Evolutionary conservation across 306 rosid species (phyloP).

Genomic region (Corylus heterophylla): DNA sequence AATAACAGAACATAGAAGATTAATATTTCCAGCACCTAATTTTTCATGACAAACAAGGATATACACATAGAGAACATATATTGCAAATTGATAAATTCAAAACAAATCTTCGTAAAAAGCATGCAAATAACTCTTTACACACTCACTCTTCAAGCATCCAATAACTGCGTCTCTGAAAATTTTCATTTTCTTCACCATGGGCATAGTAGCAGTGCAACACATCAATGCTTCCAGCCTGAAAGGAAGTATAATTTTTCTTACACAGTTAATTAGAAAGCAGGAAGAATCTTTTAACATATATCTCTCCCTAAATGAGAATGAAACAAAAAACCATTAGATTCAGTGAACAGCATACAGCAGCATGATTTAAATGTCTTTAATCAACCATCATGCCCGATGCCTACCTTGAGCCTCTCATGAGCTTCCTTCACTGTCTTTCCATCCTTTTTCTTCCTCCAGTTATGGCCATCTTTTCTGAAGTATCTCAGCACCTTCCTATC

Average conservation of each 20-base stretch:
- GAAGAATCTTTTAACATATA: slow-evolving; percentile 15
- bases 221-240: slow-evolving; percentile 78
- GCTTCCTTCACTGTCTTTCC: slow-evolving; percentile 93
- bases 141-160: slow-evolving; percentile 97
- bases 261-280: slow-evolving; percentile 1
- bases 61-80: background rate
- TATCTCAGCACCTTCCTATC: slow-evolving; percentile 89
- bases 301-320: slow-evolving; percentile 21
- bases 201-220: slow-evolving; percentile 91
- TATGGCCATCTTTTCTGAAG: slow-evolving; percentile 94
- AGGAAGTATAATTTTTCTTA: slow-evolving; percentile 24
- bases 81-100: slow-evolving; percentile 14
- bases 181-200: slow-evolving; percentile 82
- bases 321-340: background rate
- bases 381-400: slow-evolving; percentile 2
- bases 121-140: slow-evolving; percentile 12
- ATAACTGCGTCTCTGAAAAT: slow-evolving; percentile 83
- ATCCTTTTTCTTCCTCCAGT: slow-evolving; percentile 95
- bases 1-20: slow-evolving; percentile 5
- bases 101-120: background rate
- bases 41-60: background rate
- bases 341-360: slow-evolving; percentile 9
- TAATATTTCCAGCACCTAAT: background rate
- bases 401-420: slow-evolving; percentile 92
- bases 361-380: background rate